Percentiles rank a stretch among this genome's conserved stretches.
These are phyloP conservation scores for Hemisphaericaspora xylofermentans DNA, from an alignment of 1,139 yeast genomes.

Conservation along the genomic window DNA sequence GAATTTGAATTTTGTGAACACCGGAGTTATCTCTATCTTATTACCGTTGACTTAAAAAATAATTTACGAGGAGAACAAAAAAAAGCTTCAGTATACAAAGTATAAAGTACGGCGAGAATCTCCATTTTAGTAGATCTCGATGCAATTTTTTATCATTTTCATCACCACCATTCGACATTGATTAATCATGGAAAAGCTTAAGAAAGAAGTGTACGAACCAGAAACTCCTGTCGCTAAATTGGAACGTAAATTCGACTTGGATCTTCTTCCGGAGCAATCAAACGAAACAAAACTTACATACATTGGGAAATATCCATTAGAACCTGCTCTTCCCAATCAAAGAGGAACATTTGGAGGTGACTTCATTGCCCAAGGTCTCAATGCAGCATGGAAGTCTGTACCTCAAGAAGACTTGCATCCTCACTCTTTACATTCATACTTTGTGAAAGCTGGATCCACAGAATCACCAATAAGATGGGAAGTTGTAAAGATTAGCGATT, in stretches of 20 bases:
- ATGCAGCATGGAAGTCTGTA: conserved; percentile 41
- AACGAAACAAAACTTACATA: conserved; percentile 12
- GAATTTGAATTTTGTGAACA: too few relatives aligned
- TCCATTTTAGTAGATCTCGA: too few relatives aligned
- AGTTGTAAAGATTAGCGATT: conserved; percentile 31
- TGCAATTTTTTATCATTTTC: not conserved
- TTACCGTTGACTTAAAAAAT: too few relatives aligned
- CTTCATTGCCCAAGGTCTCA: conserved; percentile 31
- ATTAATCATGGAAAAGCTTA: conserved; percentile 12
- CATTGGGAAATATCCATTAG: conserved; percentile 38
- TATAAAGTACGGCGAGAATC: too few relatives aligned
- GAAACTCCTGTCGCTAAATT: conserved; percentile 14
- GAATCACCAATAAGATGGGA: conserved; percentile 37
- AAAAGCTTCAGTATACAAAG: too few relatives aligned
- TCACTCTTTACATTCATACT: conserved; percentile 42
- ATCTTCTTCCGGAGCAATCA: conserved; percentile 8
- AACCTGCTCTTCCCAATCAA: conserved; percentile 28
- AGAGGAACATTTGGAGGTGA: conserved; percentile 48
- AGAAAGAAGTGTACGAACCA: conserved; percentile 11
- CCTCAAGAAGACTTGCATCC: conserved; percentile 30
- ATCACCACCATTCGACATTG: not conserved
- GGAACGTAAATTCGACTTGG: conserved; percentile 11
- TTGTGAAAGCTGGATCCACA: conserved; percentile 37
- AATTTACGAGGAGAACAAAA: too few relatives aligned
- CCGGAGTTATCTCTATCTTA: too few relatives aligned